Conservation (phyloP, 345 rosid genomes). For the Cardamine resedifolia region DNA sequence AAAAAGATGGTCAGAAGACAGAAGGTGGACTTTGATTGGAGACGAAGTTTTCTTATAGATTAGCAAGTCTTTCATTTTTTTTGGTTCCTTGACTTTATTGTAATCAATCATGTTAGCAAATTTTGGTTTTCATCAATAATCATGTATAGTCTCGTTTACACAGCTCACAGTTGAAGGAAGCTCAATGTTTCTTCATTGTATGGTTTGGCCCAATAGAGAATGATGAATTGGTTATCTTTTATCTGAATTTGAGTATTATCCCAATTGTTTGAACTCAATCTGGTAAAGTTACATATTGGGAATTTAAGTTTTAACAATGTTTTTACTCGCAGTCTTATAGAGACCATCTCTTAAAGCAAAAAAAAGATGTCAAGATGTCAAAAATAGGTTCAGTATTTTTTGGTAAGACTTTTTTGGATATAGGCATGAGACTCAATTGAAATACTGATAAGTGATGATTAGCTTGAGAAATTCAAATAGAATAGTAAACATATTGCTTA, state of each 20-base stretch:
- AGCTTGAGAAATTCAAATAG: neutral
- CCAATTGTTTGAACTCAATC: neutral
- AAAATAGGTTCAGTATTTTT: neutral
- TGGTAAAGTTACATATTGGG: neutral
- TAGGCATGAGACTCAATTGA: neutral
- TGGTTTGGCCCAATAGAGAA: neutral
- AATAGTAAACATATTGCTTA: neutral
- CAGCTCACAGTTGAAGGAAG: slow-evolving; percentile 2
- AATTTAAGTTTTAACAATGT: neutral
- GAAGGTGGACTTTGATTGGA: slow-evolving; percentile 19
- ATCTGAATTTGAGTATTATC: neutral
- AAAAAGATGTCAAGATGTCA: neutral
- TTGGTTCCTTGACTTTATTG: neutral
- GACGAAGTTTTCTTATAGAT: slow-evolving; percentile 34
- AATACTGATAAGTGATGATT: neutral
- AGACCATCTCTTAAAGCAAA: neutral
- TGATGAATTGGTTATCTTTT: neutral
- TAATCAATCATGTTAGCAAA: slow-evolving; percentile 2
- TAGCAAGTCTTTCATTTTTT: slow-evolving; percentile 32
- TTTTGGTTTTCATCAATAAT: slow-evolving; percentile 19
- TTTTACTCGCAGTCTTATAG: neutral
- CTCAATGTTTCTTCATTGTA: slow-evolving; percentile 5
- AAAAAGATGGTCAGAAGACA: slow-evolving; percentile 5
- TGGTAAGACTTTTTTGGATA: neutral
- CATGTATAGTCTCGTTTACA: slow-evolving; percentile 18